Base-by-base conservation (phyloP, 305 asterid genomes). In the Fraxinus dipetala region DNA sequence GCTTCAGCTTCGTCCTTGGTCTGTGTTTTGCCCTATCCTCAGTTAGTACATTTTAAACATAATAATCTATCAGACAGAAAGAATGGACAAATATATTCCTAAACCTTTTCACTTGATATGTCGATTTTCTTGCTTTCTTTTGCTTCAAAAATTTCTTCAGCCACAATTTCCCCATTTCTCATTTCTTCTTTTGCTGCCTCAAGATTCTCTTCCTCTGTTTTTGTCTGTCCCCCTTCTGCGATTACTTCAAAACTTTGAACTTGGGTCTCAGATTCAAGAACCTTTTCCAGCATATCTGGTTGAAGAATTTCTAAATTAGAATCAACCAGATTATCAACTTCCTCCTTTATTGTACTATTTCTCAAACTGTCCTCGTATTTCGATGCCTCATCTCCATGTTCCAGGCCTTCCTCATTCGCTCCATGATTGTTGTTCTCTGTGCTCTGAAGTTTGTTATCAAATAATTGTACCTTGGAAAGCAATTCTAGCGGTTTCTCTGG, bases 91-190 rank as follows among this genome's bases (percentile, higher is more conserved):
- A 83, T 76, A 14, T 40, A 3, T 31, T 75, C 74, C 28, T 80
- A 80, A 35, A 89, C 94, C 89, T 89, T 82, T 80, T 87, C 78
- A 76, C 87, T 76, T 26, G 80, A 36, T 76, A 67, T 80, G 63
- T 81, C 63, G 24, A 43, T 81, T 83, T 82, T 75, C 65, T 51
- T 48, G 40, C 69, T 82, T 80, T 78, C 80, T 78, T 70, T 77
- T 30, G 78, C 76, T 61, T 84, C 77, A 80, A 73, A 61, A 63
- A 6, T 76, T 34, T 82, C 84, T 74, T 83, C 87, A 32, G 75
- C 72, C 76, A 10, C 80, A 81, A 67, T 79, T 75, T 81, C 22
- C 31, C 65, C 85, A 34, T 73, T 31, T 22, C 78, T 75, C 45
- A 45, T 77, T 79, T 82, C 85, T 80, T 61, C 65, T 61, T 65